phyloP scores from a whole-genome alignment of 345 rosid species.

The Lepidium aucheri region DNA sequence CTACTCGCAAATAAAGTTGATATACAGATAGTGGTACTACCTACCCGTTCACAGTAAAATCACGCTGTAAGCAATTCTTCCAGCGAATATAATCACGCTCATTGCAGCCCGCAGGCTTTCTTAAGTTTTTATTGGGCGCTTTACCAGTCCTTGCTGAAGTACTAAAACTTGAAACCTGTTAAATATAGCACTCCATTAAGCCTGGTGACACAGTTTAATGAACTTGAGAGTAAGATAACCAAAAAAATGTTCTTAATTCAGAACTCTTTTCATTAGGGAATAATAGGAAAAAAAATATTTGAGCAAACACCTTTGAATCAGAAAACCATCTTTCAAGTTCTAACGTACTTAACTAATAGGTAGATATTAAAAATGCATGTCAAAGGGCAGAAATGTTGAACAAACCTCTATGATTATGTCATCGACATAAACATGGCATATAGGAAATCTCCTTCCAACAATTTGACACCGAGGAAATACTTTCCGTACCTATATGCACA shows the following conservation, averaged over 20 bases:
- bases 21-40: background rate
- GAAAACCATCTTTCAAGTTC: background rate
- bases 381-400: background rate
- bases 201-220: background rate
- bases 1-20: background rate
- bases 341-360: background rate
- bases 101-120: slow-evolving; percentile 37
- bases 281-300: background rate
- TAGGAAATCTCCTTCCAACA: slow-evolving; percentile 66
- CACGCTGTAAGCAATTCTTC: slow-evolving; percentile 54
- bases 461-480: slow-evolving; percentile 34
- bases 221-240: background rate
- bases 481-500: slow-evolving; percentile 38
- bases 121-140: slow-evolving; percentile 13
- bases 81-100: slow-evolving; percentile 48
- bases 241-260: background rate
- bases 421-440: slow-evolving; percentile 52
- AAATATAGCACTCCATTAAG: background rate
- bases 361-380: background rate
- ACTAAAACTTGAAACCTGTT: slow-evolving; percentile 63
- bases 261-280: background rate
- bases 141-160: slow-evolving; percentile 31
- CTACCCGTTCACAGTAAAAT: slow-evolving; percentile 69
- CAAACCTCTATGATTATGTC: slow-evolving; percentile 50
- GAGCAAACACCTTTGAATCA: background rate